Evolutionary conservation across 768 basidiomycete genomes (phyloP).

Genomic region (Phanerochaete carnosa): DNA sequence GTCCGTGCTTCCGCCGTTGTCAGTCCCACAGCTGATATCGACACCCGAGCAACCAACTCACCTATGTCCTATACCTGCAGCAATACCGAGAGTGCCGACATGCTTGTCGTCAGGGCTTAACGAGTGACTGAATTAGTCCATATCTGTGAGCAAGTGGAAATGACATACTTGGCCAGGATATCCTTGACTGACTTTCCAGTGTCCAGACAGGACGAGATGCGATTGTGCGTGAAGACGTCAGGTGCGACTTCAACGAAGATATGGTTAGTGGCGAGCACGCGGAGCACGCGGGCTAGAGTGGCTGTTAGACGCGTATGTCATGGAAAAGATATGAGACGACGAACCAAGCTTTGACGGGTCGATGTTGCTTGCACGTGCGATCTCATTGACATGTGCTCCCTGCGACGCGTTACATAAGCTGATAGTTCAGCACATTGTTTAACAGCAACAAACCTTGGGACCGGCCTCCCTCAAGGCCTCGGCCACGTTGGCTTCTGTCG

Average conservation of each 20-base stretch:
- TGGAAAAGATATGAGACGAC: not conserved
- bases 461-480: constrained; percentile 7
- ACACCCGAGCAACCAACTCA: constrained; percentile 10
- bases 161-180: constrained; percentile 1
- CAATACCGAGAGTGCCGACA: not conserved
- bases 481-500: not conserved
- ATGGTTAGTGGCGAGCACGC: constrained; percentile 27
- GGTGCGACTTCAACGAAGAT: constrained; percentile 30
- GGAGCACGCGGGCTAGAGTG: constrained; percentile 24
- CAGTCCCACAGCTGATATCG: not conserved
- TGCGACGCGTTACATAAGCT: not conserved
- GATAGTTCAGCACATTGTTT: not conserved
- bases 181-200: constrained; percentile 14
- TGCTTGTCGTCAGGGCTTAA: constrained; percentile 8
- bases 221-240: constrained; percentile 28
- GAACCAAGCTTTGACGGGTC: constrained; percentile 28
- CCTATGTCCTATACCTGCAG: constrained; percentile 4
- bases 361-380: constrained; percentile 20
- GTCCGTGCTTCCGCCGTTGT: constrained; percentile 18
- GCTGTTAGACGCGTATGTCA: not conserved
- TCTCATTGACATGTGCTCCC: constrained; percentile 29
- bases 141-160: not conserved
- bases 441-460: not conserved
- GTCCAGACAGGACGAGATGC: constrained; percentile 20
- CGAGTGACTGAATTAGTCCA: not conserved